Base-by-base conservation (phyloP, 768 basidiomycete species). In the Obba rivulosa region DNA sequence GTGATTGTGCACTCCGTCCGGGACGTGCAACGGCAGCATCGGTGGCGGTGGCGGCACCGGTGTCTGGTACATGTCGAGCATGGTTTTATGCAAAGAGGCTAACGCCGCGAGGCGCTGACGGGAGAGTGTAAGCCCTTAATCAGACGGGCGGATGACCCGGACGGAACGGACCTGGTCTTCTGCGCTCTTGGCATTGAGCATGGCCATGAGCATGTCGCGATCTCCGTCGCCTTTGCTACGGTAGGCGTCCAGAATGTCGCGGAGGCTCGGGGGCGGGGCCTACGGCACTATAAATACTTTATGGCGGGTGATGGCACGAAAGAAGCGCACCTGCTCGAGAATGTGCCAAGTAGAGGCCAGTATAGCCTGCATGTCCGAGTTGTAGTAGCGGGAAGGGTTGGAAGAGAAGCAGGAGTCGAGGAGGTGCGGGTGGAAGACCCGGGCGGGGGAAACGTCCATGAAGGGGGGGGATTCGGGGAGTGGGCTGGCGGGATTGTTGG, bases 151-250 rank as follows among this genome's bases (percentile, higher is more conserved):
- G 51, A 45, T 60, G n/a, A n/a, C n/a, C n/a, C n/a, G n/a, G n/a
- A n/a, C n/a, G 28, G 40, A 3, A 45, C 28, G 42, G 17, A 90
- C 91, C 79, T 95, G 87, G 62, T 96, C 93, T 64, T 96, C 93
- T 11, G 93, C 85, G 40, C 83, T 79, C 72, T 96, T 96, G 61
- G 92, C 92, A 51, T 87, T 91, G 43, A 96, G 74, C 78, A 96
- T 87, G 56, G 90, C 80, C 31, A 95, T 75, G 18, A 96, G 74
- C 81, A 94, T 86, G 45, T 94, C 91, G 20, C 92, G 77, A 73
- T 96, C 93, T 37, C 91, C 92, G 52, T 93, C 89, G 51, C 93
- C 93, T 60, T 84, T 88, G 34, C 81, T 68, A 48, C 79, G 76
- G 71, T 94, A 96, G 8, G 92, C 92, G 34, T 78, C 76, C 21